These are phyloP conservation scores for Decorospora gaudefroyi DNA, from an alignment of 2,329 filamentous ascomycete species.

Conservation along the genomic window DNA sequence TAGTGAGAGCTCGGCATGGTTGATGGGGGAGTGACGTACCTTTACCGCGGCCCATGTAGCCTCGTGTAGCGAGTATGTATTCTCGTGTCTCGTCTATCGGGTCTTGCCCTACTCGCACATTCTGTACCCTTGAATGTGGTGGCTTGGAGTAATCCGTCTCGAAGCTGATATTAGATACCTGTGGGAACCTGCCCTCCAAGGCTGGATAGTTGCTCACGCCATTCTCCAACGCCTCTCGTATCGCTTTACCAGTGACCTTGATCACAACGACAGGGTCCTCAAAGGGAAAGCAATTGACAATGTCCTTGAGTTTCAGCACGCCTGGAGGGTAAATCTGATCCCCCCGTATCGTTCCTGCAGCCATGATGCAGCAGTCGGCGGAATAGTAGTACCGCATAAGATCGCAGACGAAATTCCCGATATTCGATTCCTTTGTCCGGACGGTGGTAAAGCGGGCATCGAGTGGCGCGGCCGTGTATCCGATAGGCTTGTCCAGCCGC, in stretches of 20 bases:
- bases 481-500: constrained; percentile 77
- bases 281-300: constrained; percentile 90
- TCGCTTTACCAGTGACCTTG: constrained; percentile 69
- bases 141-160: constrained; percentile 68
- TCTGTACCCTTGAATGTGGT: constrained; percentile 65
- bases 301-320: constrained; percentile 74
- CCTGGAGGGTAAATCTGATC: constrained; percentile 88
- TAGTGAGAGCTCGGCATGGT: constrained; percentile 8
- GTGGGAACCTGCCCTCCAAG: constrained; percentile 79
- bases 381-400: constrained; percentile 83
- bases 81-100: constrained; percentile 65
- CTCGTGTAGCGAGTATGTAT: constrained; percentile 77
- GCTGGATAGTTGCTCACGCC: constrained; percentile 79
- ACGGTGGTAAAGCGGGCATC: constrained; percentile 88
- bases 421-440: constrained; percentile 74
- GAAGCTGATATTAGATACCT: constrained; percentile 82
- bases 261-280: constrained; percentile 87
- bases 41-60: constrained; percentile 88
- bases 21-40: constrained; percentile 16
- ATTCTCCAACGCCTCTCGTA: constrained; percentile 83
- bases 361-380: constrained; percentile 83
- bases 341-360: constrained; percentile 80
- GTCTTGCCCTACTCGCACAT: constrained; percentile 63
- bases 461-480: constrained; percentile 79
- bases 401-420: constrained; percentile 90